Base-by-base conservation (phyloP, 2,329 filamentous ascomycete species). In the Colletotrichum echinochloae region DNA sequence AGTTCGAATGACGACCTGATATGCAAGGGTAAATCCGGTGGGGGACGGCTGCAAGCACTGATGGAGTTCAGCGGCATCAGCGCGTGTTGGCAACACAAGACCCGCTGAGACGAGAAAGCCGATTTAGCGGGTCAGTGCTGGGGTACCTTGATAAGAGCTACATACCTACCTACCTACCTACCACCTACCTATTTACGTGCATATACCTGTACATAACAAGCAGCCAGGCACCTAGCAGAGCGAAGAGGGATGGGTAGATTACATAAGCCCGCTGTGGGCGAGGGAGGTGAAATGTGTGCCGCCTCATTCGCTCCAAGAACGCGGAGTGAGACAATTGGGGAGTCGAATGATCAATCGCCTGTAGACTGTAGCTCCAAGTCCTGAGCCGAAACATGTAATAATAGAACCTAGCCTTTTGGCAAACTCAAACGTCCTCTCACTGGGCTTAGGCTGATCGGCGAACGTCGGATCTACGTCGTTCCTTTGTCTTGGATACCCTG, bases 1-100 rank as follows among this genome's bases (percentile, higher is more conserved):
- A 60, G 66, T 55, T 67, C 51, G 64, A 70, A 70, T 71, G 69
- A 71, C 69, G 66, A 70, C 69, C 60, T 69, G 56, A 61, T 48
- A 48, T 71, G 56, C 69, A 71, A 65, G 69, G 69, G 70, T 71
- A 37, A 35, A 44, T 59, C 64, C 28, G 46, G 52, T 71, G 68
- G 64, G 68, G 65, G 67, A 54, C 51, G 18, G 8, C 35, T 56
- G 48, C 41, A 44, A 60, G 55, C 52, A 59, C 37, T 54, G 56
- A 37, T 49, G 55, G 41, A n/a, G 37, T 35, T 54, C 41, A n/a
- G 64, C 52, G 64, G 65, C 61, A 65, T 23, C 35, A 67, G 67
- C 67, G 57, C 51, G 49, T n/a, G n/a, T 56, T 28, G 63, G 56
- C 33, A 64, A 70, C 51, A 52, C 35, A 39, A 59, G 51, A 57